Evolutionary conservation across 106 monocot species (phyloP).

Genomic region (Allium cepa): DNA sequence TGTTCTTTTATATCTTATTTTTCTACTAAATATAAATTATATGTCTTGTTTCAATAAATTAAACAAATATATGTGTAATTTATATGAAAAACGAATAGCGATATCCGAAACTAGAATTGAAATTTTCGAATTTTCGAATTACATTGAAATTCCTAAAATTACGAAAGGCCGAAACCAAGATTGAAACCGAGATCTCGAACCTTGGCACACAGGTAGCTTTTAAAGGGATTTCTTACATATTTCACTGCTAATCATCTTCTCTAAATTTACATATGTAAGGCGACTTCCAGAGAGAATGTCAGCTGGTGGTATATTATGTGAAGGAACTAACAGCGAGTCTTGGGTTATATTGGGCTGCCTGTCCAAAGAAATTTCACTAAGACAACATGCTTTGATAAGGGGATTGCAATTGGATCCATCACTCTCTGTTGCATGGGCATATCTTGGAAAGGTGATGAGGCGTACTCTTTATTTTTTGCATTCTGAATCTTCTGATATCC

Average conservation of each 20-base stretch:
- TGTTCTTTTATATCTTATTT: no score
- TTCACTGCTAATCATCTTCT: conserved; percentile 9
- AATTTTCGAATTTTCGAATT: no score
- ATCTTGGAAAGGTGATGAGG: conserved; percentile 81
- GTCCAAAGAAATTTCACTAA: conserved; percentile 46
- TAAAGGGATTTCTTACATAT: background rate
- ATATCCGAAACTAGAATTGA: no score
- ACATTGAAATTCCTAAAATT: no score
- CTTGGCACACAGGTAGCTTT: background rate
- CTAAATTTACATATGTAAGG: conserved; percentile 33
- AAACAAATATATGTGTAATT: no score
- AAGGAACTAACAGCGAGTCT: conserved; percentile 62
- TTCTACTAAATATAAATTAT: no score
- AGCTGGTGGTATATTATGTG: conserved; percentile 64
- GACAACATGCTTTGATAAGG: conserved; percentile 90
- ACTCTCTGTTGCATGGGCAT: conserved; percentile 77
- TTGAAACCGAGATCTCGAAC: no score
- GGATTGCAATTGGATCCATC: conserved; percentile 80
- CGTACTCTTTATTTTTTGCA: background rate
- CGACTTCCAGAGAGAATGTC: conserved; percentile 72
- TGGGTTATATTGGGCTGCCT: conserved; percentile 74
- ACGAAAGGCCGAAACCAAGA: no score
- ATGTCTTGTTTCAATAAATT: no score
- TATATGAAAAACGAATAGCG: no score
- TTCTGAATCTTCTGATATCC: conserved; percentile 9